Evolutionary conservation across 495 filamentous ascomycete genomes (phyloP).

Genomic region (Aspergillus sparsus): DNA sequence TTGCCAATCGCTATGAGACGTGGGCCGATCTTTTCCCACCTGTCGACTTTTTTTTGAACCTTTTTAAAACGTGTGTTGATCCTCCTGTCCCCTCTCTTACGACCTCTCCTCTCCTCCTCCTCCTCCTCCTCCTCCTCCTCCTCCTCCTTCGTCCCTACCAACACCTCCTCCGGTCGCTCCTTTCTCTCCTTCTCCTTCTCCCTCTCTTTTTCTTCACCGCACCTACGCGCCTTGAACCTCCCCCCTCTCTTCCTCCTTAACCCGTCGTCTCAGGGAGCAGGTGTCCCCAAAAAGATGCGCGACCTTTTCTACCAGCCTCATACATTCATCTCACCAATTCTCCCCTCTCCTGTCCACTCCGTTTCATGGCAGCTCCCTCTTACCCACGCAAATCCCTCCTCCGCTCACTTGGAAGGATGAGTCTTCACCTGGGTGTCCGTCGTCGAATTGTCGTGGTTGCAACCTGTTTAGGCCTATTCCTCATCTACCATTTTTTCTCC

Average conservation of each 20-base stretch:
- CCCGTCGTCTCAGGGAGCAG: background rate
- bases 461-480: conserved; percentile 31
- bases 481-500: conserved; percentile 37
- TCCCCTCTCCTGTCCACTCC: background rate
- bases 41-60: conserved; percentile 10
- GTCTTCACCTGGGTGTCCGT: background rate
- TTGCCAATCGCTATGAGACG: conserved; percentile 20
- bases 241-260: background rate
- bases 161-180: conserved; percentile 6
- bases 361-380: conserved; percentile 1
- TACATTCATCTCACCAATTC: background rate
- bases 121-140: conserved; percentile 15
- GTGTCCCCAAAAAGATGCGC: background rate
- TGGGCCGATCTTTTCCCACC: conserved; percentile 22
- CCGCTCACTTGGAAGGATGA: conserved; percentile 4
- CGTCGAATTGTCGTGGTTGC: conserved; percentile 34
- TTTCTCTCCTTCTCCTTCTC: background rate
- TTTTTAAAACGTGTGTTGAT: conserved; percentile 10
- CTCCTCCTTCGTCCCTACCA: background rate
- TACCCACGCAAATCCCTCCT: conserved; percentile 1
- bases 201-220: no score
- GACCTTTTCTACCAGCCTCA: background rate
- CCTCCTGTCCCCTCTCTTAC: conserved; percentile 4
- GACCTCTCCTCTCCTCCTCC: conserved; percentile 15
- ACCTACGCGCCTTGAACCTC: background rate